These are phyloP conservation scores for Collybiopsis confluens DNA, from an alignment of 768 basidiomycete genomes.

Conservation along the genomic window DNA sequence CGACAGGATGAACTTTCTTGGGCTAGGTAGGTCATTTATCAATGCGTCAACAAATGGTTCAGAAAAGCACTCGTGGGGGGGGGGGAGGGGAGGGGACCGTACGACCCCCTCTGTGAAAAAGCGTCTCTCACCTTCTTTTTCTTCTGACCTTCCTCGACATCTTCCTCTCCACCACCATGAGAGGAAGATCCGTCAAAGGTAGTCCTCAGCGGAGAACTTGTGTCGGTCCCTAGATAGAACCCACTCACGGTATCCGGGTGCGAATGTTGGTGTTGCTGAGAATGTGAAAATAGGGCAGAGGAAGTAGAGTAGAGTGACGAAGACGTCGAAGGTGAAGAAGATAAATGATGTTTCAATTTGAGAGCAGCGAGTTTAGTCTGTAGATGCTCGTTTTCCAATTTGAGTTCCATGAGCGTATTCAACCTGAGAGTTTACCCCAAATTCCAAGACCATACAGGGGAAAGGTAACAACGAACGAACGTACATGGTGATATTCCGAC, in stretches of 20 bases:
- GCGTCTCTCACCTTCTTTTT: conserved; percentile 65
- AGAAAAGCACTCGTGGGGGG: no score
- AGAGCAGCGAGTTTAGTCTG: conserved; percentile 53
- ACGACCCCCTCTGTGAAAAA: no score
- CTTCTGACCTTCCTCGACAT: conserved; percentile 45
- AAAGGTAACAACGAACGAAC: conserved; percentile 19
- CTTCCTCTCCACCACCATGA: conserved; percentile 32
- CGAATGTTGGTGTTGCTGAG: conserved; percentile 7
- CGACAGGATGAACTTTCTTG: conserved; percentile 46
- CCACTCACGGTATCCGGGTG: background rate
- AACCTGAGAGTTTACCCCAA: conserved; percentile 40
- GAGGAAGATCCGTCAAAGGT: conserved; percentile 4
- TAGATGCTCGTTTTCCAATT: conserved; percentile 81
- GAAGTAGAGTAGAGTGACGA: conserved; percentile 18
- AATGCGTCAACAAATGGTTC: no score
- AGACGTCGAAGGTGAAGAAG: conserved; percentile 10
- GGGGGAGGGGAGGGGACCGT: no score
- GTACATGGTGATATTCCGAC: conserved; percentile 66
- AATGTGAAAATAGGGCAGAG: conserved; percentile 18
- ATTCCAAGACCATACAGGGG: no score
- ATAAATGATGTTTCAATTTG: conserved; percentile 9
- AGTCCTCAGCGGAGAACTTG: background rate
- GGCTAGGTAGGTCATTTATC: no score
- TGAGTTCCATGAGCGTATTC: conserved; percentile 75
- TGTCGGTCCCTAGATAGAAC: background rate